Evolutionary conservation across 805 yeast genomes (phyloP).

Genomic region (Candida verbasci): DNA sequence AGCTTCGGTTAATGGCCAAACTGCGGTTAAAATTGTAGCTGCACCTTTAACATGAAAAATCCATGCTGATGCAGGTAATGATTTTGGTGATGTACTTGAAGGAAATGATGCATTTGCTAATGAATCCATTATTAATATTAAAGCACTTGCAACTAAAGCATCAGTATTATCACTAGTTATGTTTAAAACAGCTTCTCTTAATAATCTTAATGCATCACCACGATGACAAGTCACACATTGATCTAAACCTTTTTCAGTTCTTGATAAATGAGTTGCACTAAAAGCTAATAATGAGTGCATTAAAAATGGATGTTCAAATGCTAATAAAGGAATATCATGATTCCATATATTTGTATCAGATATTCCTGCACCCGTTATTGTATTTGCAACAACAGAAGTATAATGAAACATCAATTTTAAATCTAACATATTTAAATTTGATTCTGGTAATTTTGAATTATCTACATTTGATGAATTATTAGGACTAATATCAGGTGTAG

Average conservation of each 20-base stretch:
- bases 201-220: slow-evolving; percentile 75
- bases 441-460: slow-evolving; percentile 5
- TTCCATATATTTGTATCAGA: slow-evolving; percentile 85
- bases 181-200: slow-evolving; percentile 81
- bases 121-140: slow-evolving; percentile 87
- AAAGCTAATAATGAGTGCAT: slow-evolving; percentile 92
- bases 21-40: slow-evolving; percentile 90
- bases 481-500: slow-evolving; percentile 17
- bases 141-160: slow-evolving; percentile 88
- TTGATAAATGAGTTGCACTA: slow-evolving; percentile 84
- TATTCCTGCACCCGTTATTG: slow-evolving; percentile 88
- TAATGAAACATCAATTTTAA: slow-evolving; percentile 83
- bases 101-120: slow-evolving; percentile 83
- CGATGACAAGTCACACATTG: slow-evolving; percentile 82
- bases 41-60: slow-evolving; percentile 96
- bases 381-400: slow-evolving; percentile 75
- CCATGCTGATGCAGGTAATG: slow-evolving; percentile 93
- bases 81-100: slow-evolving; percentile 43
- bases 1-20: slow-evolving; percentile 73
- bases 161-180: slow-evolving; percentile 85
- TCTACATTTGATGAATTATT: slow-evolving; percentile 12
- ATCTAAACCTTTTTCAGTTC: slow-evolving; percentile 72
- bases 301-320: slow-evolving; percentile 81
- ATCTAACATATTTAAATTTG: slow-evolving; percentile 63
- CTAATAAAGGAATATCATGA: slow-evolving; percentile 80